Evolutionary conservation across 1,139 yeast genomes (phyloP), one percentile per base, ranked within the genome.

Genomic region (Ashbya aceris): DNA sequence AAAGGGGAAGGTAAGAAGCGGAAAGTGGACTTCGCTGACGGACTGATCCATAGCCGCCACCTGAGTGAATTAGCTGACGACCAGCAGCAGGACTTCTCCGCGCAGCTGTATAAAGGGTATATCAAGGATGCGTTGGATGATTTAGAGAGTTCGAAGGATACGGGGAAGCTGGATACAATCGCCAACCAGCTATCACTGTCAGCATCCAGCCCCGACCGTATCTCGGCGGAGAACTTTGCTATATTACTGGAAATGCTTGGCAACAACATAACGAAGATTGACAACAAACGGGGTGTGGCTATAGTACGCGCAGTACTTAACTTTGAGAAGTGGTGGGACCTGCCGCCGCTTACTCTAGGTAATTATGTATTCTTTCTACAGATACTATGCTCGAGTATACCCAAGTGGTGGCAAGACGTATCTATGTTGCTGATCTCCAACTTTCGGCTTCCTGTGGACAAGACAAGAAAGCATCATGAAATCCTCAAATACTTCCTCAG

Each of bases 401-500:
- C 97, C 7, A 83, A 80, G 61, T 89, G 94, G 83, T 78, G 93
- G 75, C 74, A 75, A 49, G 93, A 83, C 47, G 86, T 89, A n/a
- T 77, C 83, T 13, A 68, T 71, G 49, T 74, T 76, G 49, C 64
- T 89, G 30, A 73, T 86, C 7, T 52, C 69, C 12, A 87, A 81
- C 54, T 82, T 87, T 60, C 55, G 55, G 27, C 45, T 64, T 38
- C 47, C 65, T 31, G 39, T 51, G 12, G 44, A 48, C 2, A 59
- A 62, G 43, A 65, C 75, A n/a, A 57, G 49, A 7, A 60, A 71
- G 27, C 94, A 85, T 60, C 97, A 91, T 65, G 70, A 71, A 13
- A 70, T 85, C 30, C 64, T 91, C 43, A 62, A 65, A 45, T 77
- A 76, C 53, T 74, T 91, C 45, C 66, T 86, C 37, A 72, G 74